A percentile compares a stretch with the other conserved stretches of the same genome.
Conservation (phyloP, 352 stramenopile genomes). For the Pythium chondricola region DNA sequence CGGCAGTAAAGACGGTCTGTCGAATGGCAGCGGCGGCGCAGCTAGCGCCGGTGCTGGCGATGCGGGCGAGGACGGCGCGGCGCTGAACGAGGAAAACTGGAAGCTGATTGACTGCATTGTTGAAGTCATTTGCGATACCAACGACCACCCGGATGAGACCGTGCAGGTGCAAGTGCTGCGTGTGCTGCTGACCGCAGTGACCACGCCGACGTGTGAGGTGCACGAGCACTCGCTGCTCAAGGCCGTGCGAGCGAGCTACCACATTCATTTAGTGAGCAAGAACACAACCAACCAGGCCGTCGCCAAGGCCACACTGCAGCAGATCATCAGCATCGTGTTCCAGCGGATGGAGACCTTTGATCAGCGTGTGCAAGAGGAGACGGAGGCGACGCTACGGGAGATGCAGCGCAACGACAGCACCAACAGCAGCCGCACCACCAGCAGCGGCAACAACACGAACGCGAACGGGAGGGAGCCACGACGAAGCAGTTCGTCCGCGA, state of each 20-base stretch:
- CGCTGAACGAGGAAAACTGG: constrained; percentile 46
- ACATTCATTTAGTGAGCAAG: constrained; percentile 93
- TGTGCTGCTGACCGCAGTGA: constrained; percentile 88
- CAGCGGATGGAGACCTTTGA: constrained; percentile 93
- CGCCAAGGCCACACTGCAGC: constrained; percentile 96
- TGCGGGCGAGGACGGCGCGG: constrained; percentile 10
- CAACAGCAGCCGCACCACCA: constrained; percentile 4
- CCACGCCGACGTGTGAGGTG: constrained; percentile 85
- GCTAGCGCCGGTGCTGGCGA: constrained; percentile 11
- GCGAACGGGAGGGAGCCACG: constrained; percentile 7
- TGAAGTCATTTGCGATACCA: constrained; percentile 86
- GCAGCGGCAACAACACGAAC: constrained; percentile 6
- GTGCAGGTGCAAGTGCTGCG: constrained; percentile 93
- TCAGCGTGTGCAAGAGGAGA: constrained; percentile 67
- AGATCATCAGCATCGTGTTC: constrained; percentile 96
- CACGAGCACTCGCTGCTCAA: constrained; percentile 93
- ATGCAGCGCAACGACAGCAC: constrained; percentile 26
- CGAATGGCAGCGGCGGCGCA: constrained; percentile 12
- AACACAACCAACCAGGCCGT: constrained; percentile 94
- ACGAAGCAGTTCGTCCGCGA: constrained; percentile 3
- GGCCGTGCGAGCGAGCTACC: constrained; percentile 93
- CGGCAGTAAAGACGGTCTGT: constrained; percentile 6
- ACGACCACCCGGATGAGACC: constrained; percentile 85
- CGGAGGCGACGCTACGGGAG: constrained; percentile 42
- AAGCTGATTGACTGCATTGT: constrained; percentile 87